These are phyloP conservation scores for Venturia aucupariae DNA, from an alignment of 2,329 filamentous ascomycete species.

Conservation along the genomic window DNA sequence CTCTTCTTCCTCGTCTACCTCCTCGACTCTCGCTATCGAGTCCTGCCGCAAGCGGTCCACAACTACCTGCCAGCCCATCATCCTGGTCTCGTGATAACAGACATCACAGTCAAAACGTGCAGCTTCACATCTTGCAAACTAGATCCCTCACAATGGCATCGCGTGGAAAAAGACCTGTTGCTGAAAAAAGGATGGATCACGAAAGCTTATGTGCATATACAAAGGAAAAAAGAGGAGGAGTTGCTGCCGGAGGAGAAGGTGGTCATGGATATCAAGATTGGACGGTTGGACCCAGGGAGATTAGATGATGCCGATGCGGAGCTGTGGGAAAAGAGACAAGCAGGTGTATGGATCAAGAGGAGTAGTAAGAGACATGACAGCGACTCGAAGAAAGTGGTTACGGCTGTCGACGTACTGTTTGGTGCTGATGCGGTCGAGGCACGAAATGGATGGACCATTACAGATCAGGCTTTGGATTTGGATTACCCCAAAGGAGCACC, in stretches of 20 bases:
- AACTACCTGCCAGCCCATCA: constrained; percentile 76
- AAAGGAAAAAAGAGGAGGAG: constrained; percentile 79
- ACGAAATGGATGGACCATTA: constrained; percentile 60
- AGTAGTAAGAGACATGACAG: constrained; percentile 62
- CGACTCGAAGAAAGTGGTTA: constrained; percentile 66
- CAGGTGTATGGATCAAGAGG: constrained; percentile 74
- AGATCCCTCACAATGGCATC: constrained; percentile 65
- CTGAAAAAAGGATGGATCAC: constrained; percentile 64
- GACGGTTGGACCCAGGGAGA: constrained; percentile 58
- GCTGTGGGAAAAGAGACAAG: constrained; percentile 68
- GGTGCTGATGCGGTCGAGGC: constrained; percentile 88
- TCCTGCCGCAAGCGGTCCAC: constrained; percentile 78
- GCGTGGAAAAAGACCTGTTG: constrained; percentile 83
- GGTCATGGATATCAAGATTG: constrained; percentile 68
- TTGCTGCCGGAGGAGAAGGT: constrained; percentile 65
- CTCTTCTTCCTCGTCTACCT: constrained; percentile 63
- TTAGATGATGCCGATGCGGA: constrained; percentile 48
- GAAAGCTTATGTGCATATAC: constrained; percentile 72
- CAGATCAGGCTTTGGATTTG: constrained; percentile 48
- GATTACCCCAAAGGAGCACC: constrained; percentile 52
- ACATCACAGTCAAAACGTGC: constrained; percentile 70
- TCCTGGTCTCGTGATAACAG: constrained; percentile 74
- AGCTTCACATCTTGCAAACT: constrained; percentile 67
- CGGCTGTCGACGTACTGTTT: constrained; percentile 77
- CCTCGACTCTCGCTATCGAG: constrained; percentile 79